Evolutionary conservation across 2,329 filamentous ascomycete genomes (phyloP), one percentile per base, ranked within the genome.

Genomic region (Cladosporium austrohemisphaericum): DNA sequence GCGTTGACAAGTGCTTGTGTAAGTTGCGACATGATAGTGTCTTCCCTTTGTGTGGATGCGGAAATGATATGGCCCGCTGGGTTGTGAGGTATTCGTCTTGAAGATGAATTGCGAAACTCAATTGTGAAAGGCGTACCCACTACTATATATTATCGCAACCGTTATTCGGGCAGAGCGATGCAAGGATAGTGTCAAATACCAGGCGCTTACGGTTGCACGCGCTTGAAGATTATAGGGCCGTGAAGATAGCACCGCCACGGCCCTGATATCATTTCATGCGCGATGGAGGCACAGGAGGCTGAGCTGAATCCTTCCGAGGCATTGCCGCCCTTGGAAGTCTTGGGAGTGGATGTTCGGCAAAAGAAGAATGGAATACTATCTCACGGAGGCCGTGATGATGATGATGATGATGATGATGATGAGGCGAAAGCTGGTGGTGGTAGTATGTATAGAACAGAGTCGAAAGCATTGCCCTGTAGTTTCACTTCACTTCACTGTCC

Each of bases 1-100:
- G 59, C 57, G 44, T 60, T 31, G 9, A 16, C 20, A 18, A 58
- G 44, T 6, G 44, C 16, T 13, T 47, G 44, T 4, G 44, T 16
- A 16, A 47, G 25, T 23, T 47, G 32, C 13, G 44, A 47, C 44
- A 47, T 46, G 41, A 5, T 36, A 6, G 9, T n/a, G n/a, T n/a
- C n/a, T n/a, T n/a, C n/a, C n/a, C n/a, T n/a, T n/a, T n/a, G n/a
- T n/a, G n/a, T n/a, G n/a, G n/a, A n/a, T n/a, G n/a, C n/a, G n/a
- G n/a, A n/a, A n/a, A n/a, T n/a, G n/a, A n/a, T n/a, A n/a, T n/a
- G n/a, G n/a, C n/a, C n/a, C n/a, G n/a, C n/a, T n/a, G n/a, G n/a
- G n/a, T n/a, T n/a, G n/a, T n/a, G n/a, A n/a, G n/a, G n/a, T n/a
- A n/a, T n/a, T n/a, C n/a, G n/a, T n/a, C n/a, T n/a, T n/a, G n/a